A percentile compares a stretch with the other conserved stretches of the same genome.
These are phyloP conservation scores for Cyclotella sp. DNA, from an alignment of 108 stramenopile species.

Conservation along the genomic window DNA sequence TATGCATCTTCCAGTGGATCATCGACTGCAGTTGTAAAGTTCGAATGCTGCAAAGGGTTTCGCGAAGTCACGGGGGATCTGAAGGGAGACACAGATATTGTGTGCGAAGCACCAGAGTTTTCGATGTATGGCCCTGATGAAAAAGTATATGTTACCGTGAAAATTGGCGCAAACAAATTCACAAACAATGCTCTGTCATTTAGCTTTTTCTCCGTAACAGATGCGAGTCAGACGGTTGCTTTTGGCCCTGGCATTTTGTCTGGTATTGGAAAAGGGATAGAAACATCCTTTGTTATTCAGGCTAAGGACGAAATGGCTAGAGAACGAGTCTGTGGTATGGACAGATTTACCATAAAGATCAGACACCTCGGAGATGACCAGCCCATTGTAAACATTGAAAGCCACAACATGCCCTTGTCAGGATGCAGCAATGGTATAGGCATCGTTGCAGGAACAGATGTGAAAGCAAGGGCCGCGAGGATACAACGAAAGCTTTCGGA, in stretches of 20 bases:
- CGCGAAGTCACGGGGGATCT: conserved; percentile 64
- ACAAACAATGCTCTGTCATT: conserved; percentile 68
- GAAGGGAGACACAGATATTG: conserved; percentile 53
- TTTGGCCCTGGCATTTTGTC: conserved; percentile 80
- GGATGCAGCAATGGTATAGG: background rate
- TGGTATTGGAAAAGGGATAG: conserved; percentile 43
- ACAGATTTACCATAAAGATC: conserved; percentile 65
- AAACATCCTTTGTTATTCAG: conserved; percentile 69
- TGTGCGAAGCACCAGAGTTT: conserved; percentile 70
- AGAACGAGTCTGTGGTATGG: conserved; percentile 78
- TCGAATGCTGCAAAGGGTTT: conserved; percentile 62
- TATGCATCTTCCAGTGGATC: conserved; percentile 25
- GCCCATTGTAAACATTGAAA: background rate
- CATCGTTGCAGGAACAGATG: conserved; percentile 10
- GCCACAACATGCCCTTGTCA: background rate
- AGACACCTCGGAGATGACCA: background rate
- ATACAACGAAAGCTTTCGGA: conserved; percentile 12
- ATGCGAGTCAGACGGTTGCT: conserved; percentile 63
- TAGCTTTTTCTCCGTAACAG: conserved; percentile 77
- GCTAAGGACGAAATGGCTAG: conserved; percentile 66
- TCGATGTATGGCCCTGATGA: conserved; percentile 63
- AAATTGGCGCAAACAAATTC: conserved; percentile 65
- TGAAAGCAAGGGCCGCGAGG: conserved; percentile 51
- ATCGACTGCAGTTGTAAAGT: conserved; percentile 25
- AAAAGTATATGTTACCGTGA: conserved; percentile 63